Base-by-base conservation (phyloP, 78 protist species). In the Tieghemostelium lacteum region DNA sequence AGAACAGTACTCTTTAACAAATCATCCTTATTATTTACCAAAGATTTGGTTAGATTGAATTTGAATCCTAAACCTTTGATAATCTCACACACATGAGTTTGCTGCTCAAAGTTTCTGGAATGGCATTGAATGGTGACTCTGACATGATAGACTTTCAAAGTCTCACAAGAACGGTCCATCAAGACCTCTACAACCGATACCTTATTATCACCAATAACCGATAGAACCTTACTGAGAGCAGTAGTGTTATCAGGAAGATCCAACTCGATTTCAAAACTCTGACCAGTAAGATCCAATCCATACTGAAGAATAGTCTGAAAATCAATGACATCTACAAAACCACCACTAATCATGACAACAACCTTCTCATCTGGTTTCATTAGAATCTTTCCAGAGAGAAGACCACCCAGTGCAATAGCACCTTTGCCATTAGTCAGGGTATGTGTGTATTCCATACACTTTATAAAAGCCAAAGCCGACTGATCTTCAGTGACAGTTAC, bases 381-480 rank as follows among this genome's bases (percentile, higher is more conserved):
- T 29, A 42, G 55, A 28, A 91, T 78, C n/a, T 77, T 69, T 57
- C 94, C 85, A 37, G 75, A 65, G 50, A 73, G 22, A 42, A 91
- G 4, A 49, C 88, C 88, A 64, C 92, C 94, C 57, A 91, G 61
- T 54, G 86, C 88, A 42, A 91, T 73, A n/a, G 94, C 50, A 50
- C 94, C 94, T 12, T 75, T 91, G 26, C 94, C 94, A 62, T 78
- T 85, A 5, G 94, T 78, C 60, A 73, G 20, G 0, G 94, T 91
- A 39, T 78, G 94, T 20, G 94, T 91, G 55, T 91, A 91, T 65
- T 91, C 94, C 26, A 91, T 39, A 50, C 87, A 75, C 34, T 85
- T 75, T 5, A 91, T 69, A 42, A 91, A 91, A 34, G 94, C 85
- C 52, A 78, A 58, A 0, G 85, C 88, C 3, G 89, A 87, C 62